Conservation (phyloP, 495 filamentous ascomycete genomes). For the Rostrohypoxylon terebratum region DNA sequence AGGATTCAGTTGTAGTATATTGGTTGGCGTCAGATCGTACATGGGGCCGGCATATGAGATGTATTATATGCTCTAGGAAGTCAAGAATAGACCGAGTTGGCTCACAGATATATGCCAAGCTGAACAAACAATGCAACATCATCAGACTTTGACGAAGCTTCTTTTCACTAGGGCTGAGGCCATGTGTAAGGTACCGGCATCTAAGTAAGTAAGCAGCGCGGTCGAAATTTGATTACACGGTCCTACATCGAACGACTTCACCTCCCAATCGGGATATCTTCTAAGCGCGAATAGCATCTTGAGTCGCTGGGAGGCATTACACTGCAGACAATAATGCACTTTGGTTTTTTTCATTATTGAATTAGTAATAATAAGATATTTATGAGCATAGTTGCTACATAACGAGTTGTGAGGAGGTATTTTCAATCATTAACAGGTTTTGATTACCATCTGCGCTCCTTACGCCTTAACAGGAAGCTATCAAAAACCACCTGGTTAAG, state of each 20-base stretch:
- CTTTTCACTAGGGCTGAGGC: conserved; percentile 5
- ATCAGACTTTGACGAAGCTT: background rate
- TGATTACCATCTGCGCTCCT: background rate
- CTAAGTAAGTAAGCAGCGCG: conserved; percentile 5
- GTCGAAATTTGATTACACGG: conserved; percentile 2
- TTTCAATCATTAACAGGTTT: background rate
- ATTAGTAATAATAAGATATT: background rate
- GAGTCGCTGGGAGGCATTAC: background rate
- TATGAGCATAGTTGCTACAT: background rate
- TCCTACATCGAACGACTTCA: background rate
- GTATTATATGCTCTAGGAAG: background rate
- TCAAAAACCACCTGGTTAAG: background rate
- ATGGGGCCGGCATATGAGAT: background rate
- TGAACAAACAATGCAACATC: conserved; percentile 28
- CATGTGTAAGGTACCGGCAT: background rate
- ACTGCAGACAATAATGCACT: background rate
- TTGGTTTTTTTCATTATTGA: background rate
- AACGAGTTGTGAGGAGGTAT: background rate
- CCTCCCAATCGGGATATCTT: conserved; percentile 11
- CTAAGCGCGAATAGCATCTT: conserved; percentile 11
- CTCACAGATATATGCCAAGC: conserved; percentile 3
- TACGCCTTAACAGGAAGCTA: background rate
- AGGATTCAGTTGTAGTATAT: background rate
- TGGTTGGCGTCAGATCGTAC: background rate
- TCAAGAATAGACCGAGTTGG: background rate